Evolutionary conservation across 192 early-diverging fungal genomes (phyloP), one percentile per base, ranked within the genome.

Genomic region (Backusella parvicylindrica): DNA sequence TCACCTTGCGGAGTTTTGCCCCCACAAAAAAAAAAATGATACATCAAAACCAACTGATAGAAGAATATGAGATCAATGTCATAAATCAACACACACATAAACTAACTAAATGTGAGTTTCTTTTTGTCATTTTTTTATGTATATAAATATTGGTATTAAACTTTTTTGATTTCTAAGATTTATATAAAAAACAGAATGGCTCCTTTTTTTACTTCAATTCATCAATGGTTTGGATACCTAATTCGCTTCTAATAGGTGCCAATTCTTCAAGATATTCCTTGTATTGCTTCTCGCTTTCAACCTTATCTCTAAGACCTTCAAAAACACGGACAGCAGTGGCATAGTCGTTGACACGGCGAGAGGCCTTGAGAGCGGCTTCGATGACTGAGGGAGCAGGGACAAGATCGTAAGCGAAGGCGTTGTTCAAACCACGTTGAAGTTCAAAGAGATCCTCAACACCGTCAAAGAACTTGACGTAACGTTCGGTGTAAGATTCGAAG

Each of bases 401-500:
- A 81, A 97, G 90, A 87, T 99, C 95, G 80, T 96, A 94, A 50
- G 94, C 91, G 81, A 98, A 98, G 84, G 94, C 92, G 84, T 99
- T 96, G 90, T 98, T 98, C 82, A 99, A 88, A 32, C 97, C 96
- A 77, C 96, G 91, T 89, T 98, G 95, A 56, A 99, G 89, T 88
- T 99, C 98, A 85, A 97, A 98, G 77, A 94, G 89, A 86, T 99
- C 97, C 67, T 95, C 93, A 68, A 92, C 92, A 71, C 89, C 88
- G 72, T 94, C 91, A 82, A 95, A 95, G 79, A 94, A 94, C 82
- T 89, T 88, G 77, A 92, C 87, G 72, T 92, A 94, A 70, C 92
- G 92, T 76, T 90, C 88, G 40, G 88, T 91, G 80, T 90, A 92
- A 67, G 89, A 87, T 79, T 95, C 94, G 76, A 88, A 95, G 53